A percentile compares a stretch with the other conserved stretches of the same genome.
These are phyloP conservation scores for Tetradesmus obliquus DNA, from an alignment of 139 green algal genomes.

Conservation along the genomic window DNA sequence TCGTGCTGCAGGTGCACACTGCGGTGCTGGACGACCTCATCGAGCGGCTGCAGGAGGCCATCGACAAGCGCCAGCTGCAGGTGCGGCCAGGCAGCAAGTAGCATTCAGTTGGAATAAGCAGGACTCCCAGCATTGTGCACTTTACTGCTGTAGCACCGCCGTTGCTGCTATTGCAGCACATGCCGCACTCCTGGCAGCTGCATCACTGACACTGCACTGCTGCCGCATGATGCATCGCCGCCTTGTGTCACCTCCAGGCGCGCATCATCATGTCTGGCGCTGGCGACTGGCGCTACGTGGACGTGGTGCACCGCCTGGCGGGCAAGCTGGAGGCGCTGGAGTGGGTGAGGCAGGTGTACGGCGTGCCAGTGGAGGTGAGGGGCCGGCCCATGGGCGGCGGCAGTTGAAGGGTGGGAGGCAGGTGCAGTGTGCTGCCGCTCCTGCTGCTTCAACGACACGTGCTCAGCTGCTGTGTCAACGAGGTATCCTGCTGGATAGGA, in stretches of 20 bases:
- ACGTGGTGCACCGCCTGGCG: slow-evolving; percentile 68
- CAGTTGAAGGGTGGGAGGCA: background rate
- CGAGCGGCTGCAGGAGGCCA: slow-evolving; percentile 33
- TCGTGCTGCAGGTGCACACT: slow-evolving; percentile 56
- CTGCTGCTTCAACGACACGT: background rate
- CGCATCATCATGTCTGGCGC: slow-evolving; percentile 76
- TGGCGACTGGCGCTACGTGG: slow-evolving; percentile 85
- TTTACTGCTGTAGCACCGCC: background rate
- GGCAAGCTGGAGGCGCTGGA: slow-evolving; percentile 86
- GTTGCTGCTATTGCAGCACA: too few species aligned
- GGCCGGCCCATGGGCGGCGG: background rate
- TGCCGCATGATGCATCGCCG: too few species aligned
- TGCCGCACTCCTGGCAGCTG: too few species aligned
- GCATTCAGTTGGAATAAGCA: background rate
- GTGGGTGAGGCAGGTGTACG: slow-evolving; percentile 76
- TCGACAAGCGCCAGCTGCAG: slow-evolving; percentile 47
- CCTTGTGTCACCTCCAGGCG: slow-evolving; percentile 30
- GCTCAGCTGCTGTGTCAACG: background rate
- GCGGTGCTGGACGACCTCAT: slow-evolving; percentile 56
- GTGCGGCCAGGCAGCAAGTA: background rate
- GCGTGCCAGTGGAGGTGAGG: slow-evolving; percentile 53
- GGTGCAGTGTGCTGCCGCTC: background rate
- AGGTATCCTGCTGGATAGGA: background rate
- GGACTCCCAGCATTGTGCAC: background rate
- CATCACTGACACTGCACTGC: too few species aligned